Base-by-base conservation (phyloP, 495 filamentous ascomycete genomes). In the Aspergillus bridgeri region DNA sequence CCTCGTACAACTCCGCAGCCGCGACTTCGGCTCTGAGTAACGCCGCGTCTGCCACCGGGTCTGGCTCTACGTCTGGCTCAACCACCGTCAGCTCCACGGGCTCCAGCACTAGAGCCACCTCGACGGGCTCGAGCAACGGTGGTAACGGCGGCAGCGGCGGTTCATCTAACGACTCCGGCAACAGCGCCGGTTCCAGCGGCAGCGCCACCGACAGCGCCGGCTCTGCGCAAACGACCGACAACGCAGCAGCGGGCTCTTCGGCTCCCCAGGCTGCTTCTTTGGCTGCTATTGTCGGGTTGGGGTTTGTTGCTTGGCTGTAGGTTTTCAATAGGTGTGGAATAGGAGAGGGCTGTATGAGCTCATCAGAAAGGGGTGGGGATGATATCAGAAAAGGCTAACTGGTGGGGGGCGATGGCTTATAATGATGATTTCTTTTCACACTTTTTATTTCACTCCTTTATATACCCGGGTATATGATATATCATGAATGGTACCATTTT, bases 301-400 rank as follows among this genome's bases (percentile, higher is more conserved):
- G 66, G 20, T 53, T 66, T 20, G 44, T 73, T 45, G 70, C 59
- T 49, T 71, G 61, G 64, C 56, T 71, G 53, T 73, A 38, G 53
- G n/a, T 5, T 33, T 9, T 33, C 13, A 21, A 49, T 24, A 49
- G 6, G 47, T 7, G 6, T 18, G 20, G 44, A 18, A 19, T 19
- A 46, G 2, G 44, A 46, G 29, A 9, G 29, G 13, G 2, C 2
- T 33, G 8, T 6, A 33, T 33, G 29, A 33, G 8, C 29, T 11
- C 29, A 33, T 33, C 6, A 27, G 25, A 11, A 8, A 33, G 8
- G 29, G 29, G 29, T 33, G 7, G 29, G 8, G n/a, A n/a, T n/a
- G n/a, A n/a, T n/a, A n/a, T n/a, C n/a, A n/a, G n/a, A n/a, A n/a
- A n/a, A n/a, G n/a, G n/a, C n/a, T n/a, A n/a, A n/a, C n/a, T n/a